Percentiles rank a stretch among this genome's conserved stretches.
Conservation (phyloP, 768 basidiomycete genomes). For the Podaxis sp. region DNA sequence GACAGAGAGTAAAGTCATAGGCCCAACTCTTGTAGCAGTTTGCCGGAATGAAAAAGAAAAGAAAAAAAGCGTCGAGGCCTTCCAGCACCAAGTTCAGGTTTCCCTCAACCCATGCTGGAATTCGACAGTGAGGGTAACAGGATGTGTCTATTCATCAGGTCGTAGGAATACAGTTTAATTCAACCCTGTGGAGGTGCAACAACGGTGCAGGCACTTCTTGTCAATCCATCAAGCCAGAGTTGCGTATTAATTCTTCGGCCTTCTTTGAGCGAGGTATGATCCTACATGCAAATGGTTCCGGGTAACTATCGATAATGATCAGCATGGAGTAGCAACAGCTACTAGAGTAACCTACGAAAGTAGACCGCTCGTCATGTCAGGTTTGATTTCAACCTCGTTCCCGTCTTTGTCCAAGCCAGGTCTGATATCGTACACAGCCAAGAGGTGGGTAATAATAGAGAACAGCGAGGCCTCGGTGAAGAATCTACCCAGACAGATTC, state of each 20-base stretch:
- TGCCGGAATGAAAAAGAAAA: no score
- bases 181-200: background rate
- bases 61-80: no score
- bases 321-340: background rate
- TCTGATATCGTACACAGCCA: constrained; percentile 11
- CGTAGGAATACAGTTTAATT: background rate
- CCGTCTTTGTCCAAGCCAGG: constrained; percentile 4
- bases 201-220: background rate
- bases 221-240: background rate
- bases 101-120: no score
- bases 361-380: constrained; percentile 4
- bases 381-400: background rate
- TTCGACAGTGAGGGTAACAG: no score
- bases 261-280: constrained; percentile 8
- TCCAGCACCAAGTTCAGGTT: no score
- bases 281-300: constrained; percentile 9
- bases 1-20: no score
- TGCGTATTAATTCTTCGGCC: constrained; percentile 4
- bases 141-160: background rate
- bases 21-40: no score
- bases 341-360: constrained; percentile 7
- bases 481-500: constrained; percentile 10
- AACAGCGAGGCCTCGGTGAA: constrained; percentile 3
- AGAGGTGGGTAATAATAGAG: background rate
- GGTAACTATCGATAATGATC: background rate